A percentile compares a stretch with the other conserved stretches of the same genome.
These are phyloP conservation scores for Xylariales sp. DNA, from an alignment of 2,329 filamentous ascomycete genomes.

Conservation along the genomic window DNA sequence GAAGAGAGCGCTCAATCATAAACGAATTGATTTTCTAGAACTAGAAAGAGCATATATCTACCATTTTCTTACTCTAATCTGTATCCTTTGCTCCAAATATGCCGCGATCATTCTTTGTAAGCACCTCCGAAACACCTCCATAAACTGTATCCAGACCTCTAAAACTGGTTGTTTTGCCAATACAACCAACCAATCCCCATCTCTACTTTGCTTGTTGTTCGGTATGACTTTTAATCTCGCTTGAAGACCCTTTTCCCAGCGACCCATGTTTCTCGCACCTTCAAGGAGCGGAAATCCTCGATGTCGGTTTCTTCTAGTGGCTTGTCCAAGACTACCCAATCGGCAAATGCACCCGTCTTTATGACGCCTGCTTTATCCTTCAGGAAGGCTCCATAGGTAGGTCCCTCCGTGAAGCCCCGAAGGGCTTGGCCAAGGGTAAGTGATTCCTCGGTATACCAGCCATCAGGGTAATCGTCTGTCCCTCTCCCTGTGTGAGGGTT, in stretches of 20 bases:
- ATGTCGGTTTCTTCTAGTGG: constrained; percentile 45
- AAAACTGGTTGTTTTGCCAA: too few relatives aligned
- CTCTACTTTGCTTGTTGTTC: too few relatives aligned
- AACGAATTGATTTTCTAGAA: too few relatives aligned
- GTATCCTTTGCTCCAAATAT: too few relatives aligned
- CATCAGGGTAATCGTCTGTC: constrained; percentile 38
- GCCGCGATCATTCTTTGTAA: too few relatives aligned
- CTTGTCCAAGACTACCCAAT: constrained; percentile 66
- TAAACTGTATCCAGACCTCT: too few relatives aligned
- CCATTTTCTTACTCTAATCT: too few relatives aligned
- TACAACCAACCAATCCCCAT: too few relatives aligned
- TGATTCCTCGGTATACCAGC: constrained; percentile 58
- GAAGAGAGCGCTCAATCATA: too few relatives aligned
- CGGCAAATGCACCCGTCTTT: constrained; percentile 55
- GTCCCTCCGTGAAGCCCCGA: constrained; percentile 55
- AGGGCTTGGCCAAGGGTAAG: constrained; percentile 56
- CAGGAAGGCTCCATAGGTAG: constrained; percentile 55
- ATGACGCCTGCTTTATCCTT: constrained; percentile 58
- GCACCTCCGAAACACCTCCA: too few relatives aligned
- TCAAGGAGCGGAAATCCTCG: constrained; percentile 48
- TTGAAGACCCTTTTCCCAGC: constrained; percentile 49
- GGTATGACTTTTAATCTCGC: too few relatives aligned
- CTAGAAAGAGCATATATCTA: too few relatives aligned
- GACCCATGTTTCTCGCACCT: constrained; percentile 66
- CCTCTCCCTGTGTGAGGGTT: constrained; percentile 53